These are phyloP conservation scores for Penicillium sp. DNA, from an alignment of 2,329 filamentous ascomycete species.

Conservation along the genomic window DNA sequence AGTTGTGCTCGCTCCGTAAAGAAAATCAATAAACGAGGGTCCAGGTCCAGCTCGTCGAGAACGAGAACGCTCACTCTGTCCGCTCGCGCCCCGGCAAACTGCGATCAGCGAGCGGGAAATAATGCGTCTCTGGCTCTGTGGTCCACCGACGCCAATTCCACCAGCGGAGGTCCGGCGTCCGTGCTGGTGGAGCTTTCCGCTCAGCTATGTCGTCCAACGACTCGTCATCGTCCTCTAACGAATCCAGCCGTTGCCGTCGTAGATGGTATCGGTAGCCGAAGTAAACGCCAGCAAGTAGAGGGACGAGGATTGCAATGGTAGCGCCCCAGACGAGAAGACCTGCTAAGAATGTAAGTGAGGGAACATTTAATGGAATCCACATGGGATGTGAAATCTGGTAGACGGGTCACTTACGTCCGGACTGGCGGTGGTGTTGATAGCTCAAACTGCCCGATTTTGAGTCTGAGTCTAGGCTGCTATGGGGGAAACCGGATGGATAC, in stretches of 20 bases:
- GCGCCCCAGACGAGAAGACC: conserved; percentile 12
- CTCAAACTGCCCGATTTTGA: background rate
- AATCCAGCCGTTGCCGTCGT: conserved; percentile 10
- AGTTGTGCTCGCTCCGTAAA: background rate
- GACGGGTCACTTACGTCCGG: conserved; percentile 12
- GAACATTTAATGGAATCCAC: background rate
- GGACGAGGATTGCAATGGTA: conserved; percentile 10
- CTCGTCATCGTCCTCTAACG: conserved; percentile 9
- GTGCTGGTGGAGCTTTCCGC: conserved; percentile 17
- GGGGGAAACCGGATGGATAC: conserved; percentile 18
- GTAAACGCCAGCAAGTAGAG: conserved; percentile 10
- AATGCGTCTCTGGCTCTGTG: conserved; percentile 18
- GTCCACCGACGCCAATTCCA: conserved; percentile 37
- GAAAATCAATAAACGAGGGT: background rate
- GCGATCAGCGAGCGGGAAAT: conserved; percentile 32
- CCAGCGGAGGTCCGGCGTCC: conserved; percentile 24
- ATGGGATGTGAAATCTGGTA: background rate
- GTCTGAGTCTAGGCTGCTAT: conserved; percentile 1
- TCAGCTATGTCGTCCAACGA: conserved; percentile 22
- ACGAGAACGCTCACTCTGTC: conserved; percentile 10
- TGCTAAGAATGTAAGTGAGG: conserved; percentile 7
- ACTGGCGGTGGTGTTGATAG: conserved; percentile 5
- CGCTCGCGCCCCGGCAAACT: conserved; percentile 12
- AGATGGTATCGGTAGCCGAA: conserved; percentile 14
- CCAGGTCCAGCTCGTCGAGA: background rate